Base-by-base conservation (phyloP, 2,329 filamentous ascomycete species). In the Fonsecaea multimorphosa region DNA sequence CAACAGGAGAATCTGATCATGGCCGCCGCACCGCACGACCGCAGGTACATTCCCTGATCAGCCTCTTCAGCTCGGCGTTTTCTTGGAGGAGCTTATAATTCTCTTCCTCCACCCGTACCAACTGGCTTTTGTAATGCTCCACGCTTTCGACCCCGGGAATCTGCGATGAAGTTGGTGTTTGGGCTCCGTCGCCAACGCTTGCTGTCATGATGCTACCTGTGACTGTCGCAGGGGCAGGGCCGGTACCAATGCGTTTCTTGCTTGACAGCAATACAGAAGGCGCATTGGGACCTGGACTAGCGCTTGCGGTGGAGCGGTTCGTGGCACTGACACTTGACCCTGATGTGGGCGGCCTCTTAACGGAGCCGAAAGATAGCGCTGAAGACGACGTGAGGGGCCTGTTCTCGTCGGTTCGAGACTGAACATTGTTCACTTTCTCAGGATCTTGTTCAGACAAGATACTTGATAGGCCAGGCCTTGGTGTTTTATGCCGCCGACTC, bases 1-100 rank as follows among this genome's bases (percentile, higher is more conserved):
- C 19, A 24, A 24, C 24, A 34, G 29, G 24, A 19, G 12, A 46
- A 31, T 6, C 49, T n/a, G 24, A n/a, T 38, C 29, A 31, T 65
- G 24, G 63, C 38, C 59, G 63, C 40, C 52, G 54, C 40, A 40
- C 49, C 14, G 61, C 63, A 19, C 62, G 64, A 46, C 65, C 68
- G 46, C 71, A 73, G 63, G 49, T 67, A 63, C 71, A 73, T 64
- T 72, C 67, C 11, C 70, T 61, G 32, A 93, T 88, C 81, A 97
- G 93, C 72, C 93, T 85, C 81, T 90, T 93, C 73, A 97, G 78
- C 68, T 91, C 84, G 63, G 89, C 86, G 75, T 96, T 97, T 77
- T 98, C 94, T 79, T 91, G 93, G 80, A 90, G 85, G 58, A 87
- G 85, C 70, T 92, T 91, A 63, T 72, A 72, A 57, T 72, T 72